phyloP scores from a whole-genome alignment of 164 flowering plant species.

The Cinnamomum micranthum region DNA sequence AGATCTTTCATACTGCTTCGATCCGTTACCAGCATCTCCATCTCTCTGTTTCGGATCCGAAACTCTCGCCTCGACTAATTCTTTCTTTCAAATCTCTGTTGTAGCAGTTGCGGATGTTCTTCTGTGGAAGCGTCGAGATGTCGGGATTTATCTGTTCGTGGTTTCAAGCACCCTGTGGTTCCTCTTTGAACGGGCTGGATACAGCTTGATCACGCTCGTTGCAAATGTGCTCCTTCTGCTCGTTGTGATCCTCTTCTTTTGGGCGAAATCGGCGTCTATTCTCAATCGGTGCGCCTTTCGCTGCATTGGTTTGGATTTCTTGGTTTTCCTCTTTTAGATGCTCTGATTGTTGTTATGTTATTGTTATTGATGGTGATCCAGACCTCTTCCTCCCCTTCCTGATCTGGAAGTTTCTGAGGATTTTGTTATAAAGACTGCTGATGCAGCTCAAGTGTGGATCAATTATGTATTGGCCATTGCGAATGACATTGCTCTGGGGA shows the following conservation, averaged over 20 bases:
- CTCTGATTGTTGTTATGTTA: background rate
- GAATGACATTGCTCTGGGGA: constrained; percentile 51
- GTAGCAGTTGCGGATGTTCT: constrained; percentile 71
- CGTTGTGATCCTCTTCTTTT: constrained; percentile 61
- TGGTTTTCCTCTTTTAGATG: background rate
- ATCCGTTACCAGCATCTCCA: too few species aligned
- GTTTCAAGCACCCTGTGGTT: constrained; percentile 56
- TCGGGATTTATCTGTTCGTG: constrained; percentile 31
- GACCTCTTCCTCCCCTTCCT: constrained; percentile 90
- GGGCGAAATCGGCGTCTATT: constrained; percentile 85
- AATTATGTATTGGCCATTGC: constrained; percentile 55
- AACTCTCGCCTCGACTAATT: background rate
- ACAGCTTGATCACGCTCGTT: constrained; percentile 44
- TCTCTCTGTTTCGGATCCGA: background rate
- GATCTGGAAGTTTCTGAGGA: constrained; percentile 72
- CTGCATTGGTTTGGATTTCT: background rate
- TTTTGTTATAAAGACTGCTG: constrained; percentile 39
- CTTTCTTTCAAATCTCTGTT: too few species aligned
- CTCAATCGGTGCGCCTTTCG: constrained; percentile 54
- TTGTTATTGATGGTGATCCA: constrained; percentile 16
- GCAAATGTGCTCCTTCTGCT: constrained; percentile 65
- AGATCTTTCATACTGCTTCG: too few species aligned
- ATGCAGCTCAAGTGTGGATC: constrained; percentile 35
- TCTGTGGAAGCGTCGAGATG: constrained; percentile 57
- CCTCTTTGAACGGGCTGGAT: constrained; percentile 64